These are phyloP conservation scores for Rhodotorula kratochvilovae DNA, from an alignment of 768 basidiomycete species.

Conservation along the genomic window DNA sequence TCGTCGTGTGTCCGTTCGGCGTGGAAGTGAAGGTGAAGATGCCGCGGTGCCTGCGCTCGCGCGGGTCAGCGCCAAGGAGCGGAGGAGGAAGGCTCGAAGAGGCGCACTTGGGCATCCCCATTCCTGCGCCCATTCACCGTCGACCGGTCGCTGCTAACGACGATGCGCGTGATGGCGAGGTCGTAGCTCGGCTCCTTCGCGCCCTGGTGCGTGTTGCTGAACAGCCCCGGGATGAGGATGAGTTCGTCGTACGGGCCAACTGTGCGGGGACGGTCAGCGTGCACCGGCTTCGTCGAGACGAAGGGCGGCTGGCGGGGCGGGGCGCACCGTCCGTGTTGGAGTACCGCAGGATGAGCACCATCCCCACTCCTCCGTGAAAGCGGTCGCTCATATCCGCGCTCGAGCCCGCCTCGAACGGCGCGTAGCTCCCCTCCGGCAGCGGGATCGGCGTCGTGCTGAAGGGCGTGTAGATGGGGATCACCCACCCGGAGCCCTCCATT, in stretches of 20 bases:
- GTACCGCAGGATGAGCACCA: conserved; percentile 23
- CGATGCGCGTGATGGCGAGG: conserved; percentile 19
- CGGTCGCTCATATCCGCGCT: background rate
- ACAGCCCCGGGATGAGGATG: conserved; percentile 18
- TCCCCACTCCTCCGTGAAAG: conserved; percentile 19
- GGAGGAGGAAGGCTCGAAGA: too few species aligned
- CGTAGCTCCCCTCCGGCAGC: conserved; percentile 4
- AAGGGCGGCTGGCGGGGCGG: too few species aligned
- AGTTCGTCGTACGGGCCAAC: conserved; percentile 29
- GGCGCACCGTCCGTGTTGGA: background rate
- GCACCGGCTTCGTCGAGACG: too few species aligned
- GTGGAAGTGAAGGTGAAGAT: conserved; percentile 1
- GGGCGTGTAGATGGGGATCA: conserved; percentile 19
- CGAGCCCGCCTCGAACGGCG: conserved; percentile 4
- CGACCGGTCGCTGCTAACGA: conserved; percentile 15
- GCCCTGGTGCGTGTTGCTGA: background rate
- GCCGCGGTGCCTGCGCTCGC: conserved; percentile 22
- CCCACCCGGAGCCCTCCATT: conserved; percentile 17
- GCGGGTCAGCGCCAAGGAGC: background rate
- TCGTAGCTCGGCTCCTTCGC: conserved; percentile 3
- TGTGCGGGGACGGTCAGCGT: too few species aligned
- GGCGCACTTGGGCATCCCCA: conserved; percentile 24
- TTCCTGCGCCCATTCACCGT: conserved; percentile 6
- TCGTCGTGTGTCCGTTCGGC: background rate
- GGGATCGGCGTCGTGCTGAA: conserved; percentile 15